phyloP scores from a whole-genome alignment of 1,284 basidiomycete species.

The Apiotrichum gamsii region DNA sequence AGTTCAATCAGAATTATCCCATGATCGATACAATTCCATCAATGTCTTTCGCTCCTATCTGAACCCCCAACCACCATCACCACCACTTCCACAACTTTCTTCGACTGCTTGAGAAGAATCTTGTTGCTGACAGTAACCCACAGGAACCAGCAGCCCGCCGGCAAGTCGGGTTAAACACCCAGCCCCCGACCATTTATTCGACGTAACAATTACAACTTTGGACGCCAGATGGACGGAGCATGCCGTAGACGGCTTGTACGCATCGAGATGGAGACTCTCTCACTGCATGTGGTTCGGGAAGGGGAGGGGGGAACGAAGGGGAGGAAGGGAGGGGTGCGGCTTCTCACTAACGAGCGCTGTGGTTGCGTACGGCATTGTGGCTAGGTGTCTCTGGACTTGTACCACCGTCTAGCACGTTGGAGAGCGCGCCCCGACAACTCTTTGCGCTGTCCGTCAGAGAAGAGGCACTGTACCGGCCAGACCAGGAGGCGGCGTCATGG shows the following conservation, averaged over 20 bases:
- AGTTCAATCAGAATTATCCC: slow-evolving; percentile 82
- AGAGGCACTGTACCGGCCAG: no score
- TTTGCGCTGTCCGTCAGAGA: no score
- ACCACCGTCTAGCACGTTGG: no score
- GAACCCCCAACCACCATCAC: slow-evolving; percentile 48
- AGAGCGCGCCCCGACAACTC: no score
- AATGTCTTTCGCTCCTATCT: slow-evolving; percentile 91
- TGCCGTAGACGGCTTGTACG: slow-evolving; percentile 23
- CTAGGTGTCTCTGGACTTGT: no score
- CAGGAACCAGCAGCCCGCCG: slow-evolving; percentile 47
- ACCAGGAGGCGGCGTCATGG: no score
- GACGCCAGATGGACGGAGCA: slow-evolving; percentile 3
- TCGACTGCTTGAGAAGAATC: slow-evolving; percentile 1
- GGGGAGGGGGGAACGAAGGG: no score
- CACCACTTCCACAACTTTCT: slow-evolving; percentile 4
- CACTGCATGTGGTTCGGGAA: slow-evolving; percentile 17
- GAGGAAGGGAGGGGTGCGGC: no score
- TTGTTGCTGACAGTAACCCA: slow-evolving; percentile 8
- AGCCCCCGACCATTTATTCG: slow-evolving; percentile 4
- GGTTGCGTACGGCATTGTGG: slow-evolving; percentile 1
- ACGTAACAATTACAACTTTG: slow-evolving; percentile 1
- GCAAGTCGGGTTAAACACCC: slow-evolving; percentile 44
- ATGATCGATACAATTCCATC: slow-evolving; percentile 64
- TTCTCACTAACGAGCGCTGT: background rate
- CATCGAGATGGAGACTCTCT: slow-evolving; percentile 18